phyloP scores from a whole-genome alignment of 2,329 filamentous ascomycete species.

The Fusarium ambrosium region DNA sequence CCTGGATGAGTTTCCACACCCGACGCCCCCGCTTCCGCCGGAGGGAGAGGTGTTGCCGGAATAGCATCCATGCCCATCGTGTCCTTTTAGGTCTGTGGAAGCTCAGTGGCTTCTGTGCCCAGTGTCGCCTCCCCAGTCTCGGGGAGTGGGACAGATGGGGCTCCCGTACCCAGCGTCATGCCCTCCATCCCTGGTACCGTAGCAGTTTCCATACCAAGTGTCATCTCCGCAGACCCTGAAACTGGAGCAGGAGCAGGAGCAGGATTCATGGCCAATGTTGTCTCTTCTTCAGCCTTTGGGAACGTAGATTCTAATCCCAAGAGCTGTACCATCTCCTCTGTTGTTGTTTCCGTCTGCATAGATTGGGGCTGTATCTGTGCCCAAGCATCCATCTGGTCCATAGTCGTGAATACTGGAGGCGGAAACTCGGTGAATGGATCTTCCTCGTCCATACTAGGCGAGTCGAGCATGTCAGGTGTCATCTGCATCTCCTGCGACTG shows the following conservation, averaged over 20 bases:
- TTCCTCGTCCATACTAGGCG: not conserved
- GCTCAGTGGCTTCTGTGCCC: not conserved
- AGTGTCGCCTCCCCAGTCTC: too few species aligned
- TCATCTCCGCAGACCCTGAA: not conserved
- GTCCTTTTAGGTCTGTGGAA: not conserved
- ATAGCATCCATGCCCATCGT: not conserved
- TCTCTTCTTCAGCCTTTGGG: not conserved
- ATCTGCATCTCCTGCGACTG: not conserved
- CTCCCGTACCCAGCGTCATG: not conserved
- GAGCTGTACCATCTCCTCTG: slow-evolving; percentile 3
- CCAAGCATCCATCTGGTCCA: slow-evolving; percentile 1
- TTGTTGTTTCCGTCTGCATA: not conserved
- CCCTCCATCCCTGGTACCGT: not conserved
- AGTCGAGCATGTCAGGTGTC: not conserved
- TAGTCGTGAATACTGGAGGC: not conserved
- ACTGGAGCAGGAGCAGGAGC: not conserved
- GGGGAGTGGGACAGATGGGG: not conserved
- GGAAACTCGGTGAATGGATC: not conserved
- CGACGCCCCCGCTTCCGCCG: not conserved
- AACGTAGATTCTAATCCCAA: not conserved
- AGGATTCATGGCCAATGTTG: not conserved
- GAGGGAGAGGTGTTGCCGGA: not conserved
- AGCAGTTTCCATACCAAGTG: not conserved
- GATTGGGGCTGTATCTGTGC: not conserved
- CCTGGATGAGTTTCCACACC: not conserved